Evolutionary conservation across 2,329 filamentous ascomycete genomes (phyloP), one percentile per base, ranked within the genome.

Genomic region (Clonostachys rosea): DNA sequence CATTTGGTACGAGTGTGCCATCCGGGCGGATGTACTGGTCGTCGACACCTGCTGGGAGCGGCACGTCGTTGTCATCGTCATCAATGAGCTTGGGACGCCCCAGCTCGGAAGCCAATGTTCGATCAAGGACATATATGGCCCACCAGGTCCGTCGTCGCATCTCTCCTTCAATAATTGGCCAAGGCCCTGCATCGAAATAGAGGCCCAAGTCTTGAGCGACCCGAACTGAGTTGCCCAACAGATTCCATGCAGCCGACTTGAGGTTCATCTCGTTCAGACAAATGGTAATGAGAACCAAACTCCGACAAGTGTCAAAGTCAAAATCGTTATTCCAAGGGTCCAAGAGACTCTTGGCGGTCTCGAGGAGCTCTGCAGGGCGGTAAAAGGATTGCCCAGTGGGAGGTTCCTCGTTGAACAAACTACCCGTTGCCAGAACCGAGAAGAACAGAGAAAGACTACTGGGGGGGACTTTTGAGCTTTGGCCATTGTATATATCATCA

Each of bases 81-180:
- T 91, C 79, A 59, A 97, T 95, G 53, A 91, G 68, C 47, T 88
- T 80, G 1, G 92, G 90, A 44, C 87, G 83, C 9, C 89, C 88
- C 34, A 91, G 75, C 61, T 96, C 91, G 12, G 95, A 73, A 0
- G 90, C 84, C 44, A 95, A 71, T 24, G 88, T 78, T 52, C 91
- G 83, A 68, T 99, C 94, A 70, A 91, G 83, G 41, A 90, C 82
- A 66, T 97, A 97, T 48, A 96, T 81, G 13, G 89, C 83, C 91
- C 94, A 99, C 92, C 92, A 99, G 3, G 94, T 81, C 47, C 91
- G 79, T 50, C 88, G 83, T 47, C 91, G 83, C 82, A 92, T 91
- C 65, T 97, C 92, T 11, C 81, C 81, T 57, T 96, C 91, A 13
- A 95, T 73, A 2, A 83, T 75, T 3, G 87, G 78, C 76, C 86